A percentile compares a stretch with the other conserved stretches of the same genome.
Conservation (phyloP, 345 rosid genomes). For the Populus davidiana region DNA sequence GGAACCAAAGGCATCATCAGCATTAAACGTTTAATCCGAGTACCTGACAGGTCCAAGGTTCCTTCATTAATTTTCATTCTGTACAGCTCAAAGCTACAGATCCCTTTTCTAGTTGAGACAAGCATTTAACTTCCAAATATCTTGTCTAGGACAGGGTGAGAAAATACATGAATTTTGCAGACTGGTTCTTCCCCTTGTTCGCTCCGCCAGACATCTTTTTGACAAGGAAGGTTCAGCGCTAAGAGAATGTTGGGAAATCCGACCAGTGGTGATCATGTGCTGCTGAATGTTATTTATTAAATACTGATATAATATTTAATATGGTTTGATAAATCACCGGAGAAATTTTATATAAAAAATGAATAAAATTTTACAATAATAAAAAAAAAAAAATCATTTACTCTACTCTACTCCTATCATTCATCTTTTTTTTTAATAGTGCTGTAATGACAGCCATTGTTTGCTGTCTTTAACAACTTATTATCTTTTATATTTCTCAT, state of each 20-base stretch:
- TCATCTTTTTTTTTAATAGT: too few species aligned
- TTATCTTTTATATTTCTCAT: too few species aligned
- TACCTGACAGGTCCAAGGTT: neutral
- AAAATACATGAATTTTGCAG: neutral
- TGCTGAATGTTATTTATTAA: too few species aligned
- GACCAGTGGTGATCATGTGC: too few species aligned
- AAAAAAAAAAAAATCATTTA: rapidly evolving
- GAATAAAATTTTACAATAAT: too few species aligned
- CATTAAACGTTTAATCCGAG: neutral
- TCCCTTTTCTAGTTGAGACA: neutral
- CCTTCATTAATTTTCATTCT: neutral
- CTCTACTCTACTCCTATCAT: too few species aligned
- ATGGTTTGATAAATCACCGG: too few species aligned
- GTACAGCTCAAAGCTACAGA: neutral
- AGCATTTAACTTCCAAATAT: neutral
- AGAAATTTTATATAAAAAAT: too few species aligned
- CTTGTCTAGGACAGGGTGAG: neutral
- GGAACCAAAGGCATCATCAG: neutral
- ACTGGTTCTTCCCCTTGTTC: neutral
- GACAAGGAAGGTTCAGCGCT: neutral
- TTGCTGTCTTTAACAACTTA: too few species aligned
- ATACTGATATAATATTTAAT: too few species aligned
- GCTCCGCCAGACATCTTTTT: neutral
- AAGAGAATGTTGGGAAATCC: too few species aligned
- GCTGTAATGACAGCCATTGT: too few species aligned